Percentiles rank a stretch among this genome's conserved stretches.
phyloP scores from a whole-genome alignment of 2,329 filamentous ascomycete species.

The Raffaelea albimanens region DNA sequence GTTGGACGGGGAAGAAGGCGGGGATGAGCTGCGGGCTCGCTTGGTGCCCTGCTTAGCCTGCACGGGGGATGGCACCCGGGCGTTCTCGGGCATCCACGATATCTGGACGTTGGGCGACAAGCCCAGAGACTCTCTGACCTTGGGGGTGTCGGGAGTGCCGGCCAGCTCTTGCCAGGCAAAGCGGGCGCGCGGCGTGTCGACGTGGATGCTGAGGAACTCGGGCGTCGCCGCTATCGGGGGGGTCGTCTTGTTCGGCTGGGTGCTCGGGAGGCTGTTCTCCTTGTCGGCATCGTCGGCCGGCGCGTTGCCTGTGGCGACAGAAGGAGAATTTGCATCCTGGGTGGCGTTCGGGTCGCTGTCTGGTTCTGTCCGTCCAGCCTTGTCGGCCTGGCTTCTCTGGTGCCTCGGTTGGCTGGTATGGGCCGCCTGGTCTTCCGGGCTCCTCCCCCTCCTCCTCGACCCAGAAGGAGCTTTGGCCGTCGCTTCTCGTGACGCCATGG shows the following conservation, averaged over 20 bases:
- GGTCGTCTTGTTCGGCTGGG: slow-evolving; percentile 10
- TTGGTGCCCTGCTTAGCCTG: slow-evolving; percentile 48
- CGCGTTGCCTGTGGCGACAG: neutral
- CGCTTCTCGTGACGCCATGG: too few relatives aligned
- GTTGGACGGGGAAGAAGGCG: slow-evolving; percentile 54
- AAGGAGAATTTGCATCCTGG: neutral
- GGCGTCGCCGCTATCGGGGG: slow-evolving; percentile 11
- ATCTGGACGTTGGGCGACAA: slow-evolving; percentile 52
- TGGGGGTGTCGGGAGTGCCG: slow-evolving; percentile 26
- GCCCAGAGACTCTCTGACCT: slow-evolving; percentile 31
- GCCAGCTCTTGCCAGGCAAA: slow-evolving; percentile 51
- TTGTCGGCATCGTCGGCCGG: slow-evolving; percentile 7
- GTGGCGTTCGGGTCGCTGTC: neutral
- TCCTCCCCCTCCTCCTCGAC: neutral
- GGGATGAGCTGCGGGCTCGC: slow-evolving; percentile 65
- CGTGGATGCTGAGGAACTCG: slow-evolving; percentile 17
- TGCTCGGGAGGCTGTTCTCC: slow-evolving; percentile 7
- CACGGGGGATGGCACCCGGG: slow-evolving; percentile 34
- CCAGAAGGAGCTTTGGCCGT: too few relatives aligned
- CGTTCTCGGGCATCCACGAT: slow-evolving; percentile 47
- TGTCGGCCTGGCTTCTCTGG: neutral
- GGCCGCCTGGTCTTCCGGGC: too few relatives aligned
- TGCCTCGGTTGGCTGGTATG: too few relatives aligned
- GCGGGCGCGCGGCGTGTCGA: slow-evolving; percentile 40
- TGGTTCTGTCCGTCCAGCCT: neutral